phyloP scores from a whole-genome alignment of 768 basidiomycete species.

The Boletus vermiculosoides region DNA sequence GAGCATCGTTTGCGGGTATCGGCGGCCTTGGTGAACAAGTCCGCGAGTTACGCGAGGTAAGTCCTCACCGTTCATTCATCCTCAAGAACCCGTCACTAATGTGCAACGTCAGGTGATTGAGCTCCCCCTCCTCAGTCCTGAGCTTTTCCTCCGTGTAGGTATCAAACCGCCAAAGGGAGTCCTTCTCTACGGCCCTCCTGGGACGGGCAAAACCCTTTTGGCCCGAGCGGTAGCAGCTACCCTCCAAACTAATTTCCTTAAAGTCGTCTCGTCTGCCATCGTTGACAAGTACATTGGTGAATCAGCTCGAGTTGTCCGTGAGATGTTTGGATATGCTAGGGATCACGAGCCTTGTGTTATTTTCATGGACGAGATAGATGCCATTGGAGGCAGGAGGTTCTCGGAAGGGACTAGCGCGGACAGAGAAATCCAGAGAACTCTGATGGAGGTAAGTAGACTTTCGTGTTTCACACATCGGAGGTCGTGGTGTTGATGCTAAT shows the following conservation, averaged over 20 bases:
- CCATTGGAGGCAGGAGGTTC: slow-evolving; percentile 89
- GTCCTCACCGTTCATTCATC: slow-evolving; percentile 19
- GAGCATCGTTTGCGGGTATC: slow-evolving; percentile 93
- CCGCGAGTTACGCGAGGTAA: slow-evolving; percentile 89
- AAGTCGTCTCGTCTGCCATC: slow-evolving; percentile 97
- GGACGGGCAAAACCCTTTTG: slow-evolving; percentile 94
- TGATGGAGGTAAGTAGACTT: slow-evolving; percentile 77
- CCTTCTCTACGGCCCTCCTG: slow-evolving; percentile 92
- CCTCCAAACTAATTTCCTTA: slow-evolving; percentile 93
- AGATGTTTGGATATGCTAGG: slow-evolving; percentile 98
- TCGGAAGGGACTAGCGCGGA: slow-evolving; percentile 97
- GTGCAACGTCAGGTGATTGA: slow-evolving; percentile 75
- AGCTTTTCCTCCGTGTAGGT: slow-evolving; percentile 92
- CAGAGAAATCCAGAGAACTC: slow-evolving; percentile 95
- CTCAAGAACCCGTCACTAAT: neutral
- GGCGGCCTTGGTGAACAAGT: slow-evolving; percentile 97
- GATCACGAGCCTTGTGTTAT: slow-evolving; percentile 99
- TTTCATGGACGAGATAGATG: slow-evolving; percentile 98
- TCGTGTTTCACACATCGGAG: neutral
- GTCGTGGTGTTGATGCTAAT: neutral
- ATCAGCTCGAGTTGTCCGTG: slow-evolving; percentile 91
- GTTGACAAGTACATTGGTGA: slow-evolving; percentile 99
- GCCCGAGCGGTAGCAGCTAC: slow-evolving; percentile 96
- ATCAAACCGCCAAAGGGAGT: slow-evolving; percentile 97
- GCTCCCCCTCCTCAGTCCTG: slow-evolving; percentile 89